A percentile compares a stretch with the other conserved stretches of the same genome.
These are phyloP conservation scores for Adansonia digitata DNA, from an alignment of 345 rosid species.

Conservation along the genomic window DNA sequence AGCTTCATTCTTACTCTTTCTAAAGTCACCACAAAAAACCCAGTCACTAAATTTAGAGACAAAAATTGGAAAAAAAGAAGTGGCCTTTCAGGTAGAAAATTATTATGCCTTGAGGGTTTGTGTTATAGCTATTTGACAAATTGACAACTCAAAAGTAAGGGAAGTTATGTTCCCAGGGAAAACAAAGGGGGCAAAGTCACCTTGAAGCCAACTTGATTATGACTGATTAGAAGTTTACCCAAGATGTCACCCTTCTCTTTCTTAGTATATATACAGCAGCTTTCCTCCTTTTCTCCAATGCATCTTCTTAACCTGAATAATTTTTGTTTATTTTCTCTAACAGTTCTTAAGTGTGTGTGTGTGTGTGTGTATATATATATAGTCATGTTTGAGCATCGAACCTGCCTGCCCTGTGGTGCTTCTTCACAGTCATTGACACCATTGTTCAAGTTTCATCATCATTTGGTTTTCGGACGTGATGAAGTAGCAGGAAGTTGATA, in stretches of 20 bases:
- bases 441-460: background rate
- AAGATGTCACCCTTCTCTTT: background rate
- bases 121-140: constrained; percentile 23
- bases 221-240: background rate
- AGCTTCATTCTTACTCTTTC: constrained; percentile 28
- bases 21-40: constrained; percentile 10
- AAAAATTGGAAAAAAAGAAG: constrained; percentile 9
- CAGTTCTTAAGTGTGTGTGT: background rate
- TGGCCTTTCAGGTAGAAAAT: constrained; percentile 19
- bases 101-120: constrained; percentile 16
- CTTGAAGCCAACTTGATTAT: constrained; percentile 16
- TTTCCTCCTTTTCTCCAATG: constrained; percentile 1
- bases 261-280: background rate
- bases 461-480: constrained; percentile 6
- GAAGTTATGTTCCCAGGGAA: constrained; percentile 1
- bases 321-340: background rate
- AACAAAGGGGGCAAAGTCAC: background rate
- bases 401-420: constrained; percentile 3
- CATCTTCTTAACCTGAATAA: constrained; percentile 8
- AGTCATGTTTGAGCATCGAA: background rate
- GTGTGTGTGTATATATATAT: background rate
- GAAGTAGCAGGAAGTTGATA: background rate
- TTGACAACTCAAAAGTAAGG: constrained; percentile 33
- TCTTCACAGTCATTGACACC: constrained; percentile 6
- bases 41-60: constrained; percentile 12